phyloP scores from a whole-genome alignment of 2,329 filamentous ascomycete species.

The Xylaria sp. region DNA sequence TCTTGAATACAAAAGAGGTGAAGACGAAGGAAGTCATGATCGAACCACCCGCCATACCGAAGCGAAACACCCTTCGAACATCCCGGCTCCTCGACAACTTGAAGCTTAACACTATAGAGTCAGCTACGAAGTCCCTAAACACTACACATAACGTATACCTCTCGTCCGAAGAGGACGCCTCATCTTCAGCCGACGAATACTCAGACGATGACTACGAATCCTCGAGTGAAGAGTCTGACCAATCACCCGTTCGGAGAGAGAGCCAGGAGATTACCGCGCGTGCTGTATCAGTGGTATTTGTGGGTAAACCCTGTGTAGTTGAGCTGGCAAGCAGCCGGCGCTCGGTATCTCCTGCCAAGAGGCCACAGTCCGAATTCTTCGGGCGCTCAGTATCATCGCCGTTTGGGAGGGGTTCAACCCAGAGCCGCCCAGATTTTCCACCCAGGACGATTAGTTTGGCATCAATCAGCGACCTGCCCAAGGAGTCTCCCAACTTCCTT shows the following conservation, averaged over 20 bases:
- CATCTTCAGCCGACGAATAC: slow-evolving; percentile 65
- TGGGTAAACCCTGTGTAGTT: slow-evolving; percentile 64
- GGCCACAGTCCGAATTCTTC: slow-evolving; percentile 37
- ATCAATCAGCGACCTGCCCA: slow-evolving; percentile 39
- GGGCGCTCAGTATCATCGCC: slow-evolving; percentile 29
- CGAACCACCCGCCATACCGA: slow-evolving; percentile 54
- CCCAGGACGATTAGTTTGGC: slow-evolving; percentile 52
- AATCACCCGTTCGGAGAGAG: slow-evolving; percentile 39
- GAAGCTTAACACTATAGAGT: slow-evolving; percentile 44
- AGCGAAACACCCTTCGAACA: slow-evolving; percentile 55
- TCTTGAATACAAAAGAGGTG: slow-evolving; percentile 37
- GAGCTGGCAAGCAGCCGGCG: slow-evolving; percentile 52
- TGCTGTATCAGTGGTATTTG: slow-evolving; percentile 63
- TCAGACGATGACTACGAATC: slow-evolving; percentile 61
- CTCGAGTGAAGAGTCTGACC: slow-evolving; percentile 44
- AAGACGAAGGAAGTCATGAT: slow-evolving; percentile 33
- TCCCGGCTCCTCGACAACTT: slow-evolving; percentile 53
- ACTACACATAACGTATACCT: slow-evolving; percentile 66
- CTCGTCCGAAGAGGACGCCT: slow-evolving; percentile 69
- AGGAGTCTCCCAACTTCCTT: slow-evolving; percentile 55
- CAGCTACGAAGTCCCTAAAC: slow-evolving; percentile 43
- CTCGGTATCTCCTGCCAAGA: slow-evolving; percentile 51
- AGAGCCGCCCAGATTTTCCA: slow-evolving; percentile 41
- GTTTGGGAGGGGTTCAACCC: slow-evolving; percentile 37
- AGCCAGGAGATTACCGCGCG: slow-evolving; percentile 63